Evolutionary conservation across 495 filamentous ascomycete species (phyloP).

Genomic region (Penicillium ucsense): DNA sequence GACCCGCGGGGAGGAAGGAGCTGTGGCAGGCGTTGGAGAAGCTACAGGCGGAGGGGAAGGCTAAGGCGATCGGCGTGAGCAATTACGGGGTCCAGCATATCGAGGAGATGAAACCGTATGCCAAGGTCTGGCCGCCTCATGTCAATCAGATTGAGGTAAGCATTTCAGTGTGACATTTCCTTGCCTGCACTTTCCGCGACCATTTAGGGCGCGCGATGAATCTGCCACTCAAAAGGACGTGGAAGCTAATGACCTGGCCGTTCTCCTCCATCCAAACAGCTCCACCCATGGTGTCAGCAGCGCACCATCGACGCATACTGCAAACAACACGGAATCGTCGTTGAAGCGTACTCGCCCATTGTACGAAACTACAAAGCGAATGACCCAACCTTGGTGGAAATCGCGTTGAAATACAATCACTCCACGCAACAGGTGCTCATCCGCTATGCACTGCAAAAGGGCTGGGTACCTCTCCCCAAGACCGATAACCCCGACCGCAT

Average conservation of each 20-base stretch:
- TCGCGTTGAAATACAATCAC: conserved; percentile 45
- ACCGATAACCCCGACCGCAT: conserved; percentile 54
- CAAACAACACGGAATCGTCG: conserved; percentile 47
- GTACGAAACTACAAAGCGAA: conserved; percentile 52
- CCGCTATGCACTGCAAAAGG: conserved; percentile 54
- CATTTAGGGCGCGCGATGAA: background rate
- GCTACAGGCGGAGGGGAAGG: conserved; percentile 45
- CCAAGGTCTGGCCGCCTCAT: conserved; percentile 52
- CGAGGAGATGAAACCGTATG: conserved; percentile 52
- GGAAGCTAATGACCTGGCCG: background rate
- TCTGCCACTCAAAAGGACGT: too few relatives aligned
- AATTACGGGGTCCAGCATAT: conserved; percentile 57
- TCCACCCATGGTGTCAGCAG: conserved; percentile 62
- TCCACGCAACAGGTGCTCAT: conserved; percentile 45
- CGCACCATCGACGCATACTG: conserved; percentile 51
- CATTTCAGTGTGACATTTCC: conserved; percentile 1
- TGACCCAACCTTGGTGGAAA: conserved; percentile 40
- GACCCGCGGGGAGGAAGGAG: conserved; percentile 42
- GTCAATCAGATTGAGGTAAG: conserved; percentile 63
- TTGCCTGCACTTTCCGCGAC: background rate
- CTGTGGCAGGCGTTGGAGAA: conserved; percentile 60
- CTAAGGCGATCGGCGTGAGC: conserved; percentile 58
- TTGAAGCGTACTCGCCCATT: conserved; percentile 59
- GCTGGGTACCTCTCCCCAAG: conserved; percentile 67
- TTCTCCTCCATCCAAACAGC: conserved; percentile 20